These are phyloP conservation scores for Gracilaria caudata DNA, from an alignment of 23 red algal genomes.

Conservation along the genomic window DNA sequence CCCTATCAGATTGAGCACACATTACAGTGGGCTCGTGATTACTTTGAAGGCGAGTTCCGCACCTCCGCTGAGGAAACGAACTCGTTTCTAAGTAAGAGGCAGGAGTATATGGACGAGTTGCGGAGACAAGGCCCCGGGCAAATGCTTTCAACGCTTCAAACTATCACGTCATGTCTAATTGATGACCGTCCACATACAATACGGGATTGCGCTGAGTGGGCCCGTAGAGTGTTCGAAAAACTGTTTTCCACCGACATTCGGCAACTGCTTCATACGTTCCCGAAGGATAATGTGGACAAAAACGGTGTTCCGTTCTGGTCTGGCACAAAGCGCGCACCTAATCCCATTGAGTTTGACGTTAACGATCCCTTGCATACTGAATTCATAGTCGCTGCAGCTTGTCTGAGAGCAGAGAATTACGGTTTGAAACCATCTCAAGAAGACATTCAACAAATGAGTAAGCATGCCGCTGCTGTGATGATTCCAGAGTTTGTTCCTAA, in stretches of 20 bases:
- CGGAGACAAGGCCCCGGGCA: slow-evolving; percentile 85
- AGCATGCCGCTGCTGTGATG: slow-evolving; percentile 64
- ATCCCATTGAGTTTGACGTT: slow-evolving; percentile 84
- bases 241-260: slow-evolving; percentile 85
- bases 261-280: slow-evolving; percentile 94
- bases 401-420: slow-evolving; percentile 88
- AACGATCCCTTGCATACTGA: slow-evolving; percentile 73
- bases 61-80: slow-evolving; percentile 86
- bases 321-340: slow-evolving; percentile 91
- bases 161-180: slow-evolving; percentile 70
- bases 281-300: slow-evolving; percentile 92
- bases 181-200: slow-evolving; percentile 72
- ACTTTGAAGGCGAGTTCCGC: slow-evolving; percentile 92
- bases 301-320: slow-evolving; percentile 97
- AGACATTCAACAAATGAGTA: slow-evolving; percentile 54
- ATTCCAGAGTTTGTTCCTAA: slow-evolving; percentile 94
- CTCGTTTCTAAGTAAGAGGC: slow-evolving; percentile 67
- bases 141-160: slow-evolving; percentile 84
- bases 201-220: slow-evolving; percentile 95
- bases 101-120: slow-evolving; percentile 85
- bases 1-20: slow-evolving; percentile 99
- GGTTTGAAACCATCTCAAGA: slow-evolving; percentile 64
- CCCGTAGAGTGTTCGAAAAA: slow-evolving; percentile 83
- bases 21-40: slow-evolving; percentile 98
- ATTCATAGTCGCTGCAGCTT: slow-evolving; percentile 89